Evolutionary conservation across 257 asterid genomes (phyloP), one percentile per base, ranked within the genome.

Genomic region (Euphrasia confusa): DNA sequence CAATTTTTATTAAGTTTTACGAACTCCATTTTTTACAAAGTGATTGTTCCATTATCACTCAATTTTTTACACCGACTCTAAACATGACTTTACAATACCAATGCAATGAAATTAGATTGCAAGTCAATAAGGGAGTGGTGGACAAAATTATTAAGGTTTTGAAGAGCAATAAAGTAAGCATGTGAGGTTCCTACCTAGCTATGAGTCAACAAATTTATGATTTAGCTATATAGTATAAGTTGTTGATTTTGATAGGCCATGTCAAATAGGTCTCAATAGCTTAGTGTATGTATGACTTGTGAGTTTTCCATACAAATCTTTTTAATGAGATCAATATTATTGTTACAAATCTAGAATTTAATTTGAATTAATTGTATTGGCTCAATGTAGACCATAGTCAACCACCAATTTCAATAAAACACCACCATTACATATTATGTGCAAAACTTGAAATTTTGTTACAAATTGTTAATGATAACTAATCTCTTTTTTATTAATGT

Each of bases 91-190:
- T 30, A 30, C 33, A 5, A 30, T 30, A 30, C 5, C 4, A 3
- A 13, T 47, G 53, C 1, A 47, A 47, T 8, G 53, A 10, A 45
- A 47, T 47, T 47, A 3, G 0, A 13, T 0, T 11, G 55, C 15
- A n/a, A 49, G 18, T 13, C 10, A 7, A 35, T 35, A 35, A 49
- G 2, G 14, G 24, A 74, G 82, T 82, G 93, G 93, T 72, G 53
- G 79, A 80, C 89, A 82, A 59, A 74, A 80, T 84, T 70, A 84
- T 84, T 62, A 69, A 58, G 65, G 62, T 2, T 58, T 74, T 72
- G 80, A 73, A 80, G 70, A 27, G 2, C 64, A 67, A 49, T 72
- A 49, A 67, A 78, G 66, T 68, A 77, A 69, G 77, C 85, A 80
- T 72, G 80, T 76, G 81, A 72, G 52, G 33, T 27, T 50, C 47